Evolutionary conservation across 306 rosid genomes (phyloP).

Genomic region (Prunus salicina): DNA sequence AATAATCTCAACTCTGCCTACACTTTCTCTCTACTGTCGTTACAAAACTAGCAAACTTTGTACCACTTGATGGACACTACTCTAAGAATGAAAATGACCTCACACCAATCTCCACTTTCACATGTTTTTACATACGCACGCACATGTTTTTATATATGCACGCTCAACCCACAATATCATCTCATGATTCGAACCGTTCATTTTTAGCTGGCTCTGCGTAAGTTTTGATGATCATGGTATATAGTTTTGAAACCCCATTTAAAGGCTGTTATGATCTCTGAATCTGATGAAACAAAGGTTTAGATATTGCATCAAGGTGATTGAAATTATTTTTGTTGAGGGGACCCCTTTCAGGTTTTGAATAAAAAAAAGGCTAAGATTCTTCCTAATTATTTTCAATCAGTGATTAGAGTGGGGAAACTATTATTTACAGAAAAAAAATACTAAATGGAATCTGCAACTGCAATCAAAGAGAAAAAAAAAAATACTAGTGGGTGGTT

Average conservation of each 20-base stretch:
- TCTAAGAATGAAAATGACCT: constrained; percentile 11
- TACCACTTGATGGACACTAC: neutral
- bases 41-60: neutral
- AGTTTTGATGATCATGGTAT: no score
- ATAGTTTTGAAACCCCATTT: no score
- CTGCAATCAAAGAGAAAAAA: neutral
- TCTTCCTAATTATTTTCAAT: constrained; percentile 18
- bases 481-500: neutral
- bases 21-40: neutral
- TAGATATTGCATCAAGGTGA: constrained; percentile 4
- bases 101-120: neutral
- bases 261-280: no score
- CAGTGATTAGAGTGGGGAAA: neutral
- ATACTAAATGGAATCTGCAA: neutral
- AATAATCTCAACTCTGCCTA: neutral
- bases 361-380: constrained; percentile 14
- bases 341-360: constrained; percentile 4
- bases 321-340: neutral
- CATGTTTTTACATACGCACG: neutral
- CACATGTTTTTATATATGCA: no score
- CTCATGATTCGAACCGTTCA: no score
- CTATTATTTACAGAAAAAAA: neutral
- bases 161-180: no score
- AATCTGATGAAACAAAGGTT: neutral
- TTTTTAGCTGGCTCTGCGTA: no score